A percentile compares a stretch with the other conserved stretches of the same genome.
Conservation (phyloP, 129 eudicot species). For the Tagetes erecta region DNA sequence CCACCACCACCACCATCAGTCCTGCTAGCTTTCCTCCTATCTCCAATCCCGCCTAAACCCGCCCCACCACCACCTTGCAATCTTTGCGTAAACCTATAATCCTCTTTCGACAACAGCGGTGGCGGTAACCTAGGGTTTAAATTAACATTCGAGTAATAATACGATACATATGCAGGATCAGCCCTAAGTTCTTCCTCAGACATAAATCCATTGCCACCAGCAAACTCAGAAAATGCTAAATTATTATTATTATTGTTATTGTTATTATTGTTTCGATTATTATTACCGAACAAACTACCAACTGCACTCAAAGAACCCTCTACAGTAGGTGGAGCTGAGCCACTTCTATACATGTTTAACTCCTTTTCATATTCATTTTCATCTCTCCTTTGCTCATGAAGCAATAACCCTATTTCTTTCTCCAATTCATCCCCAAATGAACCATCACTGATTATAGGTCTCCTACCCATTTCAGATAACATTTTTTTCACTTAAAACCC, state of each 20-base stretch:
- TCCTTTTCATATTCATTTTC: slow-evolving; percentile 71
- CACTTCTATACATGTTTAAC: slow-evolving; percentile 77
- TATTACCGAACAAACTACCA: slow-evolving; percentile 58
- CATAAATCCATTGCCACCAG: slow-evolving; percentile 57
- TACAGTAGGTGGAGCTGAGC: slow-evolving; percentile 89
- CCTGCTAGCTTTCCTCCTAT: slow-evolving; percentile 73
- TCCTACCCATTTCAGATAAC: slow-evolving; percentile 80
- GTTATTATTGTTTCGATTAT: slow-evolving; percentile 25
- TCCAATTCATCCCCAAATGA: slow-evolving; percentile 77
- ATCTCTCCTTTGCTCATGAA: slow-evolving; percentile 71
- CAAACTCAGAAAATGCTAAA: slow-evolving; percentile 52
- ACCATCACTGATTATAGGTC: slow-evolving; percentile 60
- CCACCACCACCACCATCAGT: slow-evolving; percentile 62
- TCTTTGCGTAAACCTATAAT: slow-evolving; percentile 75
- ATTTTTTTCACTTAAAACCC: slow-evolving; percentile 43
- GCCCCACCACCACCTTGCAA: slow-evolving; percentile 83
- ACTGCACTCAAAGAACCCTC: slow-evolving; percentile 85
- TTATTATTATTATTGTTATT: slow-evolving; percentile 20
- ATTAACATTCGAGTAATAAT: slow-evolving; percentile 75
- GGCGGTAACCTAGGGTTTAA: slow-evolving; percentile 90
- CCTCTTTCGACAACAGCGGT: slow-evolving; percentile 78
- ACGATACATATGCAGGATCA: slow-evolving; percentile 79
- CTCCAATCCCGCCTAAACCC: slow-evolving; percentile 90
- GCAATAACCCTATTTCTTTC: slow-evolving; percentile 70
- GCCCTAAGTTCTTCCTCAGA: slow-evolving; percentile 92